Base-by-base conservation (phyloP, 345 rosid genomes). In the Lepidium aucheri region DNA sequence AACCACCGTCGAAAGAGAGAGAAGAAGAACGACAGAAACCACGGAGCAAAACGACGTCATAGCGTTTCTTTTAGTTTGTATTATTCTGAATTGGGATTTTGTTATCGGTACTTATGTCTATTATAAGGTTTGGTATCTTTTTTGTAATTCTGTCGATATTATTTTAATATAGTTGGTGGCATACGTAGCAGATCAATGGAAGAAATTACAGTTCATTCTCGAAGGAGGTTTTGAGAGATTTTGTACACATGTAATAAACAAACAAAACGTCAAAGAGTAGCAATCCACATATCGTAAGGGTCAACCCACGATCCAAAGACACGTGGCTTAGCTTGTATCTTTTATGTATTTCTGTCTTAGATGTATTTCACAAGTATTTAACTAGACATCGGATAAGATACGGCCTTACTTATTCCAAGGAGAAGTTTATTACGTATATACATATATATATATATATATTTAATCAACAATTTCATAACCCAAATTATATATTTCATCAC, bases 1-100 rank as follows among this genome's bases (percentile, higher is more conserved):
- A 33, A 65, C 76, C n/a, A 15, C 34, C 54, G 72, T 65, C 1
- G 61, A 65, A 42, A 51, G 43, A 59, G 62, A 51, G n/a, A 58
- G 34, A 49, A 72, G n/a, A 47, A 61, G 40, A 51, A 28, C 4
- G 32, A 60, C 60, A 32, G 24, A 53, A 1, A 65, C 15, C 24
- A 14, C 22, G 33, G 70, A 40, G 32, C 20, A 39, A 30, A 30
- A 32, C 35, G 65, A 64, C 60, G 16, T 33, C 65, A 64, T 54
- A 17, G 1, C 22, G 49, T 12, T 26, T 57, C 30, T 54, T 17
- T 17, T 20, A 0, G 14, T 3, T 24, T 33, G 7, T 44, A 0
- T 46, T 53, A 30, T 33, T 55, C 38, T 14, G 32, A 28, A 28
- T 30, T 60, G 59, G 14, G 16, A 32, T 9, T 35, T 9, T 49